Evolutionary conservation across 441 rosid species (phyloP).

Genomic region (Pelargonium exstipulatum): DNA sequence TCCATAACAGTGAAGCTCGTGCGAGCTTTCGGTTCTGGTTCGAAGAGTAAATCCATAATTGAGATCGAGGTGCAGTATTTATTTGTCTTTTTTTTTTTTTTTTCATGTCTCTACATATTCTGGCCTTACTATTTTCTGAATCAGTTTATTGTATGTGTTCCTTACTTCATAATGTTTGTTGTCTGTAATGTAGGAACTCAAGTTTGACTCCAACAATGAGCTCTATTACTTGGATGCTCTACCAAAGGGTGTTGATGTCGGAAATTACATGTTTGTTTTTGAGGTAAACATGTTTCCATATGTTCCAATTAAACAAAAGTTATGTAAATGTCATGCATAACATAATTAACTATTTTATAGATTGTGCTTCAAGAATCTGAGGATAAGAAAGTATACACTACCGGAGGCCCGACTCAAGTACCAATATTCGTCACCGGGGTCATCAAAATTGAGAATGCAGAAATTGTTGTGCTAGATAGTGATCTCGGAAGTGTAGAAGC

Average conservation of each 20-base stretch:
- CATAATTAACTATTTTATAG: slow-evolving; percentile 32
- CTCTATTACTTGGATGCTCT: slow-evolving; percentile 45
- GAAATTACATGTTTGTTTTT: slow-evolving; percentile 67
- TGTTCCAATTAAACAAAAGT: not conserved
- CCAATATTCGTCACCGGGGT: slow-evolving; percentile 56
- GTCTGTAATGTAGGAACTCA: slow-evolving; percentile 56
- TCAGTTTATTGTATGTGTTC: slow-evolving; percentile 13
- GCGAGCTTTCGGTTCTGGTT: slow-evolving; percentile 42
- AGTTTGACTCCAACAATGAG: slow-evolving; percentile 46
- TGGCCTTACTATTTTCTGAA: slow-evolving; percentile 12
- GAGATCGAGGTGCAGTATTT: slow-evolving; percentile 53
- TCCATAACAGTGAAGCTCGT: slow-evolving; percentile 65
- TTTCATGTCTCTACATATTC: slow-evolving; percentile 14
- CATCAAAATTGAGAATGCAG: slow-evolving; percentile 55
- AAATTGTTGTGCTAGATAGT: slow-evolving; percentile 74
- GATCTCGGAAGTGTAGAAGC: slow-evolving; percentile 73
- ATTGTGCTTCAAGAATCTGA: slow-evolving; percentile 52
- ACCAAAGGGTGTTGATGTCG: slow-evolving; percentile 61
- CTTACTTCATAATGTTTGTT: slow-evolving; percentile 11
- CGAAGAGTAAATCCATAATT: slow-evolving; percentile 48
- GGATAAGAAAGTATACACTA: slow-evolving; percentile 46
- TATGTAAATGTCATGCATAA: slow-evolving; percentile 2
- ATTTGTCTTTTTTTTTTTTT: too few relatives aligned
- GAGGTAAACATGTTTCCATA: slow-evolving; percentile 46
- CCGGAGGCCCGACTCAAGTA: slow-evolving; percentile 54